A percentile compares a stretch with the other conserved stretches of the same genome.
Evolutionary conservation across 2,329 filamentous ascomycete species (phyloP).

Genomic region (Colletotrichum costaricense): DNA sequence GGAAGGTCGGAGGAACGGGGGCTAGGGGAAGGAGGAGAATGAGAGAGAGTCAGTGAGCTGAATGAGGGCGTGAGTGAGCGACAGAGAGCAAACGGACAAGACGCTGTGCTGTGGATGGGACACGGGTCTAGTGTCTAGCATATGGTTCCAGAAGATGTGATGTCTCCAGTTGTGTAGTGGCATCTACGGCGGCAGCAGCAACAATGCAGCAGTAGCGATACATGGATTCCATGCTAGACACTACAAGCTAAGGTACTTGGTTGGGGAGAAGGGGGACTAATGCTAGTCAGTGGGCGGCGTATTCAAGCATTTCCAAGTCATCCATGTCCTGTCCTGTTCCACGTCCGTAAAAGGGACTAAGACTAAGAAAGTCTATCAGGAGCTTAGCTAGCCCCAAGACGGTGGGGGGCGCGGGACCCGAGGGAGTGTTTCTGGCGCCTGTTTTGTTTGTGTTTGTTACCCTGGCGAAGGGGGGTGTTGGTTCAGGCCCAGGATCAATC

Average conservation of each 20-base stretch:
- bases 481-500: background rate
- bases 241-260: background rate
- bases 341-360: background rate
- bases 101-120: background rate
- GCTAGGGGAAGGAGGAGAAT: background rate
- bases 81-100: background rate
- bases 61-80: background rate
- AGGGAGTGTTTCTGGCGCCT: slow-evolving; percentile 9
- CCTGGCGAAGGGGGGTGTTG: background rate
- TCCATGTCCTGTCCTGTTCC: background rate
- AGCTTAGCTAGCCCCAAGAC: background rate
- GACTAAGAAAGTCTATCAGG: background rate
- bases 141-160: slow-evolving; percentile 14
- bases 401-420: slow-evolving; percentile 21
- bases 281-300: slow-evolving; percentile 12
- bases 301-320: slow-evolving; percentile 22
- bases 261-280: background rate
- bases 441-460: slow-evolving; percentile 18
- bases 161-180: background rate
- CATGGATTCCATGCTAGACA: background rate
- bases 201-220: background rate
- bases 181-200: background rate
- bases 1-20: background rate
- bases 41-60: background rate
- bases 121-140: background rate